Evolutionary conservation across 805 yeast species (phyloP).

Genomic region (Candida verbasci): DNA sequence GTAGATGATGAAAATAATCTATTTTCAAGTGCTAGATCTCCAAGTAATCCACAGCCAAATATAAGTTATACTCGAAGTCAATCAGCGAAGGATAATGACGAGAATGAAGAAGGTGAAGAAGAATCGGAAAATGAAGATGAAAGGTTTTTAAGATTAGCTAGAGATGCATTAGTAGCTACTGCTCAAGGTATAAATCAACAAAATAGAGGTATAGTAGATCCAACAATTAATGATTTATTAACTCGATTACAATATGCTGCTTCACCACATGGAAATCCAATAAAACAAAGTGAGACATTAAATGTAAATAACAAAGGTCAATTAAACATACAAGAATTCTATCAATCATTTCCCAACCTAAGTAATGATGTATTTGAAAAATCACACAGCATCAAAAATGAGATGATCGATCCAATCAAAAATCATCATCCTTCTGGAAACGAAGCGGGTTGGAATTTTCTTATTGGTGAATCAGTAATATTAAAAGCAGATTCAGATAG

Average conservation of each 20-base stretch:
- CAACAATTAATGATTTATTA: conserved; percentile 57
- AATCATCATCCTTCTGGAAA: conserved; percentile 11
- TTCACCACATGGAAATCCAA: conserved; percentile 56
- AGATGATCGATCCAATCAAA: conserved; percentile 4
- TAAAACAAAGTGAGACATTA: conserved; percentile 27
- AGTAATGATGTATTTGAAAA: conserved; percentile 33
- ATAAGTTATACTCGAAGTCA: conserved; percentile 12
- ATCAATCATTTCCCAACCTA: conserved; percentile 39
- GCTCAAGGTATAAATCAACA: conserved; percentile 33
- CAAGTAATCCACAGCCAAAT: conserved; percentile 7
- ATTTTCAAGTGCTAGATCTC: background rate
- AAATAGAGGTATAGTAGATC: conserved; percentile 43
- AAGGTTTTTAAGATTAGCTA: conserved; percentile 53
- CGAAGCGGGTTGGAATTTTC: conserved; percentile 31
- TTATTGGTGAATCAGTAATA: conserved; percentile 17
- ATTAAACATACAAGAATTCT: conserved; percentile 38
- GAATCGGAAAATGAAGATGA: conserved; percentile 42
- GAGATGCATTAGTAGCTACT: conserved; percentile 56
- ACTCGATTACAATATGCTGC: conserved; percentile 55
- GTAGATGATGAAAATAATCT: conserved; percentile 2
- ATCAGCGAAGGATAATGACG: conserved; percentile 1
- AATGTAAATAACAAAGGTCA: conserved; percentile 37
- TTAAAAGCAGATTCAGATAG: conserved; percentile 5
- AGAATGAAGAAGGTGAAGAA: background rate
- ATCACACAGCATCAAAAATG: background rate